These are phyloP conservation scores for Austroboletus eburneus DNA, from an alignment of 768 basidiomycete genomes.

Conservation along the genomic window DNA sequence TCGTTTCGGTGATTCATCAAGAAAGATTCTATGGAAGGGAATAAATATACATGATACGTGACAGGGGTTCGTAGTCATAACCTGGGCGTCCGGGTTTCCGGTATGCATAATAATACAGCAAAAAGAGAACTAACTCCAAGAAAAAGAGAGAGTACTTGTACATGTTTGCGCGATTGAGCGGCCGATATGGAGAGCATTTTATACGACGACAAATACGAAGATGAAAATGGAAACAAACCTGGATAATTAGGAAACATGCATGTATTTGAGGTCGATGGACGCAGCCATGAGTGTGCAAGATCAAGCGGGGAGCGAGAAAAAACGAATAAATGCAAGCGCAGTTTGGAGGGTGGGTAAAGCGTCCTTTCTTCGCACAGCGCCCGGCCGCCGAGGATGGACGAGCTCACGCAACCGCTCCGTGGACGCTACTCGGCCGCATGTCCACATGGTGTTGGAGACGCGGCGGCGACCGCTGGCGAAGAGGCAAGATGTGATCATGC, in stretches of 20 bases:
- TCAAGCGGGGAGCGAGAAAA: constrained; percentile 7
- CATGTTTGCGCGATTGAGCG: constrained; percentile 13
- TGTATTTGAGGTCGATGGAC: background rate
- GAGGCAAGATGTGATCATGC: constrained; percentile 28
- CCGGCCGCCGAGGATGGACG: constrained; percentile 9
- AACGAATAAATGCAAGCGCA: constrained; percentile 7
- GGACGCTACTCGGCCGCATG: constrained; percentile 27
- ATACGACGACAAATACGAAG: constrained; percentile 24
- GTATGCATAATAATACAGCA: constrained; percentile 25
- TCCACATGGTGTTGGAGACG: constrained; percentile 33
- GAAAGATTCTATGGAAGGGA: background rate
- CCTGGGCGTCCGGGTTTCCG: constrained; percentile 5
- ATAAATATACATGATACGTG: background rate
- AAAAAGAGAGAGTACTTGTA: constrained; percentile 21
- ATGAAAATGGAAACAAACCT: background rate
- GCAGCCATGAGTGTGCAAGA: constrained; percentile 20
- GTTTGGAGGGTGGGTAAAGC: constrained; percentile 1
- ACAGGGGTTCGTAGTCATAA: background rate
- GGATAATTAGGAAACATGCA: constrained; percentile 21
- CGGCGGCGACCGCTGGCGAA: constrained; percentile 31
- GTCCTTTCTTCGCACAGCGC: constrained; percentile 14
- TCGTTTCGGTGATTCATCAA: background rate
- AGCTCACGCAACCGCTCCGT: constrained; percentile 30
- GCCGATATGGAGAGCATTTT: constrained; percentile 14
- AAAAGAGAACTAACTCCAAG: constrained; percentile 20